Evolutionary conservation across 345 rosid genomes (phyloP).

Genomic region (Barbarea vulgaris): DNA sequence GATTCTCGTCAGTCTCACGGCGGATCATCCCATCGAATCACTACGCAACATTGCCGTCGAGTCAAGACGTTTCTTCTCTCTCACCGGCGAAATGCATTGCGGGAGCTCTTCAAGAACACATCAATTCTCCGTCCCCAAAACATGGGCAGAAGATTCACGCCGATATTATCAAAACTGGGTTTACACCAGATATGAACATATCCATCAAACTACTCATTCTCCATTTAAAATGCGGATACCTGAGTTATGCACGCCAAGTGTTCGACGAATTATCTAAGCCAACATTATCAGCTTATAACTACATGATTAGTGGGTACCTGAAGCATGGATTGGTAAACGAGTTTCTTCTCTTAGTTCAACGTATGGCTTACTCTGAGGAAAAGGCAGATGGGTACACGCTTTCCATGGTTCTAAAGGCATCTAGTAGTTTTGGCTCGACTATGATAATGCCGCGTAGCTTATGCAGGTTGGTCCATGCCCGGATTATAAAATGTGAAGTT

Average conservation of each 20-base stretch:
- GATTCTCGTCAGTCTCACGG: neutral
- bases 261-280: constrained; percentile 71
- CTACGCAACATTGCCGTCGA: constrained; percentile 21
- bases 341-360: constrained; percentile 47
- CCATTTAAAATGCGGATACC: constrained; percentile 54
- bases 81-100: constrained; percentile 46
- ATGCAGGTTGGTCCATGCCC: constrained; percentile 61
- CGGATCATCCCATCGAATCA: constrained; percentile 1
- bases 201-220: constrained; percentile 71
- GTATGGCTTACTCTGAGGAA: constrained; percentile 57
- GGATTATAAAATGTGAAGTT: constrained; percentile 54
- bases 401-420: constrained; percentile 84
- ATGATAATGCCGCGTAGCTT: constrained; percentile 41
- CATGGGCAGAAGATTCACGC: constrained; percentile 71
- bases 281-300: constrained; percentile 80
- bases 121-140: constrained; percentile 61
- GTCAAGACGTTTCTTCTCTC: constrained; percentile 18
- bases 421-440: constrained; percentile 41
- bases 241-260: constrained; percentile 64
- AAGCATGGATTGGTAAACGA: constrained; percentile 51
- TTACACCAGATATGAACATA: constrained; percentile 53
- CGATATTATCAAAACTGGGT: constrained; percentile 65
- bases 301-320: constrained; percentile 69
- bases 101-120: constrained; percentile 62
- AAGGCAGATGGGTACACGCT: constrained; percentile 73